These are phyloP conservation scores for Boletus edulis DNA, from an alignment of 768 basidiomycete genomes.

Conservation along the genomic window DNA sequence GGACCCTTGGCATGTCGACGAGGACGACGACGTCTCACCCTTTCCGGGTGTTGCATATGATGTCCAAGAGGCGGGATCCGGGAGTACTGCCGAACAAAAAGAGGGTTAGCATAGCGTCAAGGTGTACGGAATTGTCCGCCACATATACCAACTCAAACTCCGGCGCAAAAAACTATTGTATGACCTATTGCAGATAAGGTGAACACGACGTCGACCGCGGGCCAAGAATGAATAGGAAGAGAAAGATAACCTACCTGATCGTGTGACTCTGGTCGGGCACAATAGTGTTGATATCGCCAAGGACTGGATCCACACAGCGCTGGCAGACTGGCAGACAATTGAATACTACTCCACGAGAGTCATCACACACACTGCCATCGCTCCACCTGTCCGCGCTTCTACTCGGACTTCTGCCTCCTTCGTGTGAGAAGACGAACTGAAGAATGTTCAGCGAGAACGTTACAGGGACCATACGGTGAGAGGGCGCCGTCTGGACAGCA, in stretches of 20 bases:
- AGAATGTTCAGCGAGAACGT: not conserved
- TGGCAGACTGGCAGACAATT: not conserved
- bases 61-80: not conserved
- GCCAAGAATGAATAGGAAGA: not conserved
- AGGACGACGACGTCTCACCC: too few species aligned
- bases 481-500: too few species aligned
- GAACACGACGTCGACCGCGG: not conserved
- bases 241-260: not conserved
- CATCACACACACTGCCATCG: not conserved
- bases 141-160: too few species aligned
- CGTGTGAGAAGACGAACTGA: constrained; percentile 1
- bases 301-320: not conserved
- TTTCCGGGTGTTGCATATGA: too few species aligned
- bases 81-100: not conserved
- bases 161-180: not conserved
- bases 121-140: too few species aligned
- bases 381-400: not conserved
- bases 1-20: not conserved
- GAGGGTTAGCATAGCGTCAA: not conserved
- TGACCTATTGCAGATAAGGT: not conserved
- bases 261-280: not conserved
- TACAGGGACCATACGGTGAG: not conserved
- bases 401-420: not conserved
- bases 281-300: not conserved
- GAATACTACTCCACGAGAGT: not conserved